Conservation (phyloP, 2,329 filamentous ascomycete genomes). For the Ceratocystis colombiana region DNA sequence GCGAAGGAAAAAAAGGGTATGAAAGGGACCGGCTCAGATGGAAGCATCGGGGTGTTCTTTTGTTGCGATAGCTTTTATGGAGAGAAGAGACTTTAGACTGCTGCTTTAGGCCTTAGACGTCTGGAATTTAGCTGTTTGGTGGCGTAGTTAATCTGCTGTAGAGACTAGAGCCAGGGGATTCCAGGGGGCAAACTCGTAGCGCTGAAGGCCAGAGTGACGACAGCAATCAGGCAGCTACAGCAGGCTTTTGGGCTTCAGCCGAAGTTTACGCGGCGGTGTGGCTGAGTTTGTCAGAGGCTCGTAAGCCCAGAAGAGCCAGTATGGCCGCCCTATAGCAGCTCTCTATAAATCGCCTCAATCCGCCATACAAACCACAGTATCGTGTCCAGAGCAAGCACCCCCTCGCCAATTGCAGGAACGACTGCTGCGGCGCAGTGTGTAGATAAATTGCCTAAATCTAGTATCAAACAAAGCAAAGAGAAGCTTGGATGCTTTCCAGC, state of each 20-base stretch:
- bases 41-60: neutral
- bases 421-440: constrained; percentile 9
- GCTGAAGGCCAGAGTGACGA: neutral
- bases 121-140: too few species aligned
- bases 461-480: neutral
- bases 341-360: neutral
- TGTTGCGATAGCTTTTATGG: neutral
- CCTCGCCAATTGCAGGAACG: neutral
- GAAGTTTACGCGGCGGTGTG: neutral
- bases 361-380: neutral
- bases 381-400: neutral
- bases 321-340: neutral
- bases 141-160: too few species aligned
- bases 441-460: neutral
- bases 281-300: neutral
- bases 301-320: neutral
- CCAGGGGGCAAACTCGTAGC: too few species aligned
- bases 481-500: neutral
- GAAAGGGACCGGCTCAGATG: constrained; percentile 5
- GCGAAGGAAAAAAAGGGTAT: neutral
- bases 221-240: neutral
- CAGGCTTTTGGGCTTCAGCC: neutral
- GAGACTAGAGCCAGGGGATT: too few species aligned
- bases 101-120: too few species aligned
- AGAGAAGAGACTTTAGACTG: too few species aligned